Evolutionary conservation across 1,284 basidiomycete species (phyloP).

Genomic region (Ustilago shanxiensis): DNA sequence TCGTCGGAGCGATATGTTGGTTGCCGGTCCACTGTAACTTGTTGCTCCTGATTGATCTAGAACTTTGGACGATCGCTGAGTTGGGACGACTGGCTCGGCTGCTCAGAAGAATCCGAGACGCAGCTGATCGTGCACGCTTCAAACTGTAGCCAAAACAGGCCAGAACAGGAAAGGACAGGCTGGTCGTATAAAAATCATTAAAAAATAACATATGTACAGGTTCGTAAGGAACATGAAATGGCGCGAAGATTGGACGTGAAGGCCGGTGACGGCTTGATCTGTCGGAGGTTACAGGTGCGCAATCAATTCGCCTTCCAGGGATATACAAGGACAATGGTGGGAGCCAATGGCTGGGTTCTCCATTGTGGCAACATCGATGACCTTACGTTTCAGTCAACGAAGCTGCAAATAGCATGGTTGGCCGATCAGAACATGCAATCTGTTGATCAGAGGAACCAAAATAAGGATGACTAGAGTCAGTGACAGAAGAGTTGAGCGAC

Average conservation of each 20-base stretch:
- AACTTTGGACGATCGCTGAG: too few species aligned
- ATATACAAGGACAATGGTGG: background rate
- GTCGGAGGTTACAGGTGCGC: background rate
- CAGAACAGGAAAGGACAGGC: too few species aligned
- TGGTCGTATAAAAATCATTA: slow-evolving; percentile 1
- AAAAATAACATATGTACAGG: slow-evolving; percentile 10
- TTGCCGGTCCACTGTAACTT: background rate
- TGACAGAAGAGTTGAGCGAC: too few species aligned
- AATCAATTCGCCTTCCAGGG: background rate
- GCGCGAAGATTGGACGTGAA: background rate
- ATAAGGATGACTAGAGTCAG: background rate
- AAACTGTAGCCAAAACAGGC: too few species aligned
- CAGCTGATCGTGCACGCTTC: background rate
- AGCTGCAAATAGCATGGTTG: background rate
- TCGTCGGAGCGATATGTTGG: background rate
- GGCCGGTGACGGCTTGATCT: background rate
- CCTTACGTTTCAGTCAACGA: background rate
- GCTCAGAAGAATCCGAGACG: too few species aligned
- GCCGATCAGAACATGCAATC: slow-evolving; percentile 50
- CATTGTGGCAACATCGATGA: background rate
- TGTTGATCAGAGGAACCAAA: slow-evolving; percentile 1
- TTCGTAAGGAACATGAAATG: background rate
- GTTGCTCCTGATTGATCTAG: background rate
- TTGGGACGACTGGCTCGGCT: too few species aligned
- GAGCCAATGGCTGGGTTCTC: too few species aligned